phyloP scores from a whole-genome alignment of 176 grass and related monocot species.

The Neostapfia colusana region DNA sequence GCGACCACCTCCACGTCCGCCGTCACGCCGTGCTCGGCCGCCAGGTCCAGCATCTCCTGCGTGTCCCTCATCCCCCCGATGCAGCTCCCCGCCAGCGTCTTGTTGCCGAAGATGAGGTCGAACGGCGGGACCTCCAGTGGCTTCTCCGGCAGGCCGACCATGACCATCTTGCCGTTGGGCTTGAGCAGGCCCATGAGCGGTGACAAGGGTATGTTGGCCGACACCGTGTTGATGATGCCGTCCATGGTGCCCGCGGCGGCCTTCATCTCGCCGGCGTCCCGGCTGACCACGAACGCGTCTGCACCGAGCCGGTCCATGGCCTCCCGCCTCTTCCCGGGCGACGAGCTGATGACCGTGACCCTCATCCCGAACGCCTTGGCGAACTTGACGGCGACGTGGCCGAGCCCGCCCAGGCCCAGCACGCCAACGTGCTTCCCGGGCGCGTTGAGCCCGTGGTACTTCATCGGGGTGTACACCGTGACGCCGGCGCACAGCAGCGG shows the following conservation, averaged over 20 bases:
- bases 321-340: constrained; percentile 50
- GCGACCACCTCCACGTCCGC: constrained; percentile 59
- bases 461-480: constrained; percentile 75
- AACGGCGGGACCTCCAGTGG: constrained; percentile 42
- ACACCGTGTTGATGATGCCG: constrained; percentile 64
- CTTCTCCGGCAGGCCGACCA: constrained; percentile 55
- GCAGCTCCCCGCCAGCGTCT: constrained; percentile 52
- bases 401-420: constrained; percentile 58
- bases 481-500: constrained; percentile 73
- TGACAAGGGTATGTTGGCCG: constrained; percentile 39
- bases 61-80: constrained; percentile 70
- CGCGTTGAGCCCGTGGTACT: constrained; percentile 41
- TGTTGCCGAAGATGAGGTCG: constrained; percentile 31
- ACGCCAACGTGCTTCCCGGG: constrained; percentile 61
- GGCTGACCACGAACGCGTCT: constrained; percentile 58
- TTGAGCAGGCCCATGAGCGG: constrained; percentile 51
- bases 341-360: constrained; percentile 76
- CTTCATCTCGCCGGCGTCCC: constrained; percentile 47
- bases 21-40: constrained; percentile 50
- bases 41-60: constrained; percentile 72
- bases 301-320: constrained; percentile 52
- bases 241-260: constrained; percentile 48
- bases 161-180: constrained; percentile 61
- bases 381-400: constrained; percentile 75
- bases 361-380: constrained; percentile 70